phyloP scores from a whole-genome alignment of 75 land plant genomes.

The Cunninghamia lanceolata region DNA sequence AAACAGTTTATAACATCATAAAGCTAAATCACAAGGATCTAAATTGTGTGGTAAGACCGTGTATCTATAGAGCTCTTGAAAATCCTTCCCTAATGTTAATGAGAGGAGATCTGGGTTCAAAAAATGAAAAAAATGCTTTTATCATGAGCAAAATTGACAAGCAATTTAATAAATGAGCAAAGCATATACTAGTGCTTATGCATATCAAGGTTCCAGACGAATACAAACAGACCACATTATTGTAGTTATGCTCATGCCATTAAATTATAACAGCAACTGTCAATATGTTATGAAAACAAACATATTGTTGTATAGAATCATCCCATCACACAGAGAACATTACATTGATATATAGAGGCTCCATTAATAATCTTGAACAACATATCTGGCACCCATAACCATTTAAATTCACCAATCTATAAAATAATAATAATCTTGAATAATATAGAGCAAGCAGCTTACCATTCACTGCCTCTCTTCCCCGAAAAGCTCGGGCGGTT shows the following conservation, averaged over 20 bases:
- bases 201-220: not conserved
- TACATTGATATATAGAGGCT: not conserved
- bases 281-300: not conserved
- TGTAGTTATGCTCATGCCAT: not conserved
- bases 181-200: not conserved
- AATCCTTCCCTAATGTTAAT: not conserved
- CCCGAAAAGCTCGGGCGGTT: conserved; percentile 6
- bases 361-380: not conserved
- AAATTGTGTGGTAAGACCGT: not conserved
- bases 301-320: not conserved
- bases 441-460: not conserved
- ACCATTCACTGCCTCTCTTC: conserved; percentile 14
- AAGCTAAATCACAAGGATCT: not conserved
- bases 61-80: not conserved
- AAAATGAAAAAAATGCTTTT: not conserved
- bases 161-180: not conserved
- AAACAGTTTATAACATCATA: not conserved
- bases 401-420: not conserved
- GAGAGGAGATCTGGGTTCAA: not conserved
- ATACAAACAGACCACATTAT: not conserved
- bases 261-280: not conserved
- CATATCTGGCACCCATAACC: no score
- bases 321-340: not conserved
- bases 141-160: not conserved
- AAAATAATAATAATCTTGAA: not conserved